Percentiles rank a stretch among this genome's conserved stretches.
phyloP scores from a whole-genome alignment of 2,329 filamentous ascomycete genomes.

The Sarocladium strictum region DNA sequence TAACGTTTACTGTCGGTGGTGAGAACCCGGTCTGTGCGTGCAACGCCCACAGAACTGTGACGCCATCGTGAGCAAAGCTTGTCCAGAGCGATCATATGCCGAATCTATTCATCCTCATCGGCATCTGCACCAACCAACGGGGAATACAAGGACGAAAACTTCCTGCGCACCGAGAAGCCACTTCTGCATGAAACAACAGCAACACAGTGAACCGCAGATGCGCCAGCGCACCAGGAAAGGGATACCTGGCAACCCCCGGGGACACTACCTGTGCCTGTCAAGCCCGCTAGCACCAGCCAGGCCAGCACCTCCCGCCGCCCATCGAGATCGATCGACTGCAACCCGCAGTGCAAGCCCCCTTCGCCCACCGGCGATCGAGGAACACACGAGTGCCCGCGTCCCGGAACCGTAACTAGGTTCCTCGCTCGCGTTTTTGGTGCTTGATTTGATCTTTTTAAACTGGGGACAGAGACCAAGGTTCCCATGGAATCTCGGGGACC shows the following conservation, averaged over 20 bases:
- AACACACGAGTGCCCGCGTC: neutral
- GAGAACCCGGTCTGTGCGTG: neutral
- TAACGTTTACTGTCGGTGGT: neutral
- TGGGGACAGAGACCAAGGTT: neutral
- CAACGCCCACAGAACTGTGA: neutral
- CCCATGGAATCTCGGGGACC: neutral
- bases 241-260: neutral
- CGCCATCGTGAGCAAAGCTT: neutral
- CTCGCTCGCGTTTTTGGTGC: neutral
- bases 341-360: neutral
- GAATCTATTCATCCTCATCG: neutral
- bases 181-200: neutral
- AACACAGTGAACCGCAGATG: too few relatives aligned
- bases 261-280: neutral
- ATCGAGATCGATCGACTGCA: conserved; percentile 9
- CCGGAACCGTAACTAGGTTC: conserved; percentile 7
- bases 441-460: neutral
- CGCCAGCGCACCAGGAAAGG: too few relatives aligned
- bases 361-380: neutral
- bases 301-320: neutral
- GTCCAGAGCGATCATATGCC: neutral
- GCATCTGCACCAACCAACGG: neutral
- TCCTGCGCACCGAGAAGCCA: neutral
- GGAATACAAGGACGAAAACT: neutral
- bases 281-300: conserved; percentile 1